phyloP scores from a whole-genome alignment of 768 basidiomycete genomes.

The Paxillus involutus region DNA sequence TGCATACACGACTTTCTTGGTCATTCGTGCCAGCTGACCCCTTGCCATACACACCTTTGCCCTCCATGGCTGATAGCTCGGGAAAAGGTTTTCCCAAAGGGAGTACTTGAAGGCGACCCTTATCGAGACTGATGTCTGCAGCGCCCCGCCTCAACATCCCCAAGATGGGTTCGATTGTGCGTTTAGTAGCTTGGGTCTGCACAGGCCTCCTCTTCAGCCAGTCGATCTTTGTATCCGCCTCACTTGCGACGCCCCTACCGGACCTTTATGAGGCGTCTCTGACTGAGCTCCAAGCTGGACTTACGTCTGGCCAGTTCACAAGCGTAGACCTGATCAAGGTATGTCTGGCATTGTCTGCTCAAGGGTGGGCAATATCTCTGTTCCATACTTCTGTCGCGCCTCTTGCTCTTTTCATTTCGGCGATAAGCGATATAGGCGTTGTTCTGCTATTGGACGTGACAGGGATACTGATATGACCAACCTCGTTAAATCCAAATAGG shows the following conservation, averaged over 20 bases:
- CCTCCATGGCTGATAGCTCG: constrained; percentile 4
- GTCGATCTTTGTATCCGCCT: constrained; percentile 8
- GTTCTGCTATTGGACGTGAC: background rate
- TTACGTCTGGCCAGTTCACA: constrained; percentile 35
- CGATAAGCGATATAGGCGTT: background rate
- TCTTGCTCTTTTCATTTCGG: background rate
- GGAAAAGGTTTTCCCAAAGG: background rate
- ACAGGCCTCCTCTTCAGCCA: constrained; percentile 3
- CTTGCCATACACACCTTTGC: background rate
- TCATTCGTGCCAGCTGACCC: constrained; percentile 6
- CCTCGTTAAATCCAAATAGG: constrained; percentile 20
- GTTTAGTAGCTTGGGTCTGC: constrained; percentile 7
- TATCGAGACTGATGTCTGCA: background rate
- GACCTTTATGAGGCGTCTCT: constrained; percentile 43
- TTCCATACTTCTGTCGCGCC: background rate
- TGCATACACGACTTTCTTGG: background rate
- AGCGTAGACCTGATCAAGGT: constrained; percentile 44
- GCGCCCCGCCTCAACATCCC: background rate
- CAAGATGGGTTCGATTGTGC: constrained; percentile 5
- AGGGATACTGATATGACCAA: background rate
- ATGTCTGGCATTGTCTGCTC: background rate
- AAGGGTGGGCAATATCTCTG: background rate
- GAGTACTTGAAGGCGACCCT: constrained; percentile 5
- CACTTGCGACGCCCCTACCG: constrained; percentile 25
- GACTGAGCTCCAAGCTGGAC: constrained; percentile 37